Base-by-base conservation (phyloP, 1,139 yeast genomes). In the Lodderomyces beijingensis region DNA sequence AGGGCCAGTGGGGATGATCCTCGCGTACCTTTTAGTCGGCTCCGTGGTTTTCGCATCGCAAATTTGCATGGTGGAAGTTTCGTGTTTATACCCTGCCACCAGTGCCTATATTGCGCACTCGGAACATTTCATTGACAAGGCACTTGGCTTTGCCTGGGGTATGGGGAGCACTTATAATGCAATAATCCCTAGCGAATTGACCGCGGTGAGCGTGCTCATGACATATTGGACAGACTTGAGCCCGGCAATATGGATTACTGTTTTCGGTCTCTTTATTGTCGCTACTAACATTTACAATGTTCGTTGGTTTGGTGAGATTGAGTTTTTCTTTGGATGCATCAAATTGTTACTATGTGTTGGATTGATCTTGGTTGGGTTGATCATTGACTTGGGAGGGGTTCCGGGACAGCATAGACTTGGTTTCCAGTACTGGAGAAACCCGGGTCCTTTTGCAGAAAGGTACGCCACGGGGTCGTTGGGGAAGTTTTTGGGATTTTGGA, bases 381-480 rank as follows among this genome's bases (percentile, higher is more conserved):
- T 57, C 13, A 54, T 60, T 21, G 59, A 53, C 35, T 47, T 55
- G 25, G 66, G 66, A 25, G 65, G 65, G 12, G 63, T 45, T 16
- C 49, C 52, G 29, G 29, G 29, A 9, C 28, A 37, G 27, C 33
- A 37, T 3, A 42, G 58, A 31, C 27, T 55, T 16, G 65, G 65
- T 1, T 59, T 59, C 36, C 40, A 46, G 15, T 40, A 38, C 30
- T 57, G 62, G 62, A 50, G 44, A 19, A 40, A 49, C 18, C 55
- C 57, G 3, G 55, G 57, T 25, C 50, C 61, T n/a, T 56, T 55
- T 38, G 77, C 76, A 24, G 74, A 69, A 40, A 75, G 69, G 45
- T 57, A 65, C 32, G 65, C 72, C n/a, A 61, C 70, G 1, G 93
- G 91, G 1, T 44, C 58, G 5, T 47, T 70, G 5, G 95, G 95